Base-by-base conservation (phyloP, 2,329 filamentous ascomycete species). In the Sporothrix phasma region DNA sequence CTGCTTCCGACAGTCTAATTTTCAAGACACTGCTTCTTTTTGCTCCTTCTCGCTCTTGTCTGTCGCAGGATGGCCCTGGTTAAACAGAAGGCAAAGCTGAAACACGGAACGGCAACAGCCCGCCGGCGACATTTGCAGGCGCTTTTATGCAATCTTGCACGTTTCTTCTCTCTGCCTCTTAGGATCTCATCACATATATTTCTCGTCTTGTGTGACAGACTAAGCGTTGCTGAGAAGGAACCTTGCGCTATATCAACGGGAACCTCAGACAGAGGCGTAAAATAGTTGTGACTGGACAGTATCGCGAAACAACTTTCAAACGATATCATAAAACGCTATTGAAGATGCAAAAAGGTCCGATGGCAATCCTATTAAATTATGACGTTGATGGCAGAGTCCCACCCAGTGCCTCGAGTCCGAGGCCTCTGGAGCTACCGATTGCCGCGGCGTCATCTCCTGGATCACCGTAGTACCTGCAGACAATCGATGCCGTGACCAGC, bases 91-190 rank as follows among this genome's bases (percentile, higher is more conserved):
- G 8, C 45, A 34, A 34, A 17, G 41, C 29, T 64, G 62, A 64
- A 64, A 64, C 62, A 60, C 62, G 62, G 62, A 49, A 64, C 19
- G 51, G 26, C 51, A 24, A 24, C 26, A 34, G 17, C 49, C 63
- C 63, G 58, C 31, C 34, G 45, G 17, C 29, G 19, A 29, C 31
- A 24, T 37, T 37, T 37, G 1, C 34, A 37, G 10, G 15, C 15
- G 11, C 10, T 8, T 37, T 37, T 37, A 37, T n/a, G n/a, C n/a
- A n/a, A n/a, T n/a, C n/a, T n/a, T n/a, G n/a, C n/a, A n/a, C n/a
- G n/a, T n/a, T n/a, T n/a, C n/a, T n/a, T n/a, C n/a, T n/a, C n/a
- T n/a, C n/a, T 53, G 17, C 41, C 29, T 53, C 15, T 53, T n/a
- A n/a, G 46, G 34, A 3, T 10, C 8, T 37, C 2, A 10, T 7